Evolutionary conservation across 371 early-diverging fungal species (phyloP).

Genomic region (Chytridiales sp.): DNA sequence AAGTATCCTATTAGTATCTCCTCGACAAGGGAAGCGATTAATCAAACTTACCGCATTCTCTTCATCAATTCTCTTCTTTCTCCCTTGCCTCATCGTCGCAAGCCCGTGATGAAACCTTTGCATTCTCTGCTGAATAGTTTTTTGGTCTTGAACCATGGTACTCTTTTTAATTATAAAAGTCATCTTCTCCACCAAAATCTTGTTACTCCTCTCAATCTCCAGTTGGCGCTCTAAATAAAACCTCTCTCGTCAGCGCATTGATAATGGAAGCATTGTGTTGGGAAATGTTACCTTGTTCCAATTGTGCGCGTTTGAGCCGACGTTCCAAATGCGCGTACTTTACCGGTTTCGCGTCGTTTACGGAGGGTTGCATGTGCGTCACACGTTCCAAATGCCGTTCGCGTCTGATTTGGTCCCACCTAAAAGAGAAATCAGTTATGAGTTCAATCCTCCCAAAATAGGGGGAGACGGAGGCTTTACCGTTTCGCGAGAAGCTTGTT

Average conservation of each 20-base stretch:
- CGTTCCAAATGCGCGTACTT: background rate
- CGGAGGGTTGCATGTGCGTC: background rate
- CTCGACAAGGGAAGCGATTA: background rate
- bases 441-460: background rate
- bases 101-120: background rate
- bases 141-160: background rate
- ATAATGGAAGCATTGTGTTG: too few species aligned
- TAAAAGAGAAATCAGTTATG: background rate
- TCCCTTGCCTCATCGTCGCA: background rate
- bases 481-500: slow-evolving; percentile 11
- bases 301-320: slow-evolving; percentile 7
- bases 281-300: slow-evolving; percentile 10
- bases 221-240: background rate
- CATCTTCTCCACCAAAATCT: slow-evolving; percentile 8
- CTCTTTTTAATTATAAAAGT: slow-evolving; percentile 2
- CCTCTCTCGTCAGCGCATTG: background rate
- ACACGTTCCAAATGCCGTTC: slow-evolving; percentile 6
- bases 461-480: background rate
- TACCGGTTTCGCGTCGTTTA: slow-evolving; percentile 3
- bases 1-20: background rate
- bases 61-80: slow-evolving; percentile 4
- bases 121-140: background rate
- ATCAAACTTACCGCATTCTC: slow-evolving; percentile 6
- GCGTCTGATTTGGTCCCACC: slow-evolving; percentile 15
- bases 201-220: background rate